Evolutionary conservation across 106 monocot genomes (phyloP), one percentile per base, ranked within the genome.

Genomic region (Dioscorea dumetorum): DNA sequence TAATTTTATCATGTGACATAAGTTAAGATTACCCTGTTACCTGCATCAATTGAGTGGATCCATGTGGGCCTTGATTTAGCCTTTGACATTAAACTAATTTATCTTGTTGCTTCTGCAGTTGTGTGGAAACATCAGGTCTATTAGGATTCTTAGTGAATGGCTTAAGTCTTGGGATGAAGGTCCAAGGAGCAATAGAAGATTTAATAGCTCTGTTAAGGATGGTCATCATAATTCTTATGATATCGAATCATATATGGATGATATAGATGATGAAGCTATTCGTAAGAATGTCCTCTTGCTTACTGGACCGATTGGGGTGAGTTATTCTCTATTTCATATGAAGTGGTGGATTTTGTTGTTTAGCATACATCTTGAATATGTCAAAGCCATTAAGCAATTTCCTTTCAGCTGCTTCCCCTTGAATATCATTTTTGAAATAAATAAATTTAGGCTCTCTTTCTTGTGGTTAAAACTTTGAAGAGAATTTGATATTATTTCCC

Each of bases 301-400:
- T 66, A 93, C 89, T 49, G 92, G 97, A 32, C 97, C 97, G 58
- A 77, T 90, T 77, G 97, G 97, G 82, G 97, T 95, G 70, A 62
- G 85, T 76, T 31, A 61, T 69, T 50, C 3, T 21, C 22, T 28
- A 28, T 28, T 28, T n/a, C n/a, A n/a, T 34, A 34, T 4, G 34
- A 34, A 34, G n/a, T n/a, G n/a, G n/a, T n/a, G 34, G 34, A 34
- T 4, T 34, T 34, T 34, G 7, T 34, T 34, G 34, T 34, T 7
- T 34, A 34, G 34, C 34, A n/a, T 34, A 7, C 7, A 34, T 34
- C 34, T 34, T 34, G 34, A 34, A 34, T 34, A 34, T 34, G 7
- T 34, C 7, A 7, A 34, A 34, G 34, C 34, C 34, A 34, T 34
- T 34, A 34, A 34, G 34, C 34, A 34, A 34, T 34, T 34, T 34